Evolutionary conservation across 805 yeast species (phyloP), one percentile per base, ranked within the genome.

Genomic region (Candida gorgasii): DNA sequence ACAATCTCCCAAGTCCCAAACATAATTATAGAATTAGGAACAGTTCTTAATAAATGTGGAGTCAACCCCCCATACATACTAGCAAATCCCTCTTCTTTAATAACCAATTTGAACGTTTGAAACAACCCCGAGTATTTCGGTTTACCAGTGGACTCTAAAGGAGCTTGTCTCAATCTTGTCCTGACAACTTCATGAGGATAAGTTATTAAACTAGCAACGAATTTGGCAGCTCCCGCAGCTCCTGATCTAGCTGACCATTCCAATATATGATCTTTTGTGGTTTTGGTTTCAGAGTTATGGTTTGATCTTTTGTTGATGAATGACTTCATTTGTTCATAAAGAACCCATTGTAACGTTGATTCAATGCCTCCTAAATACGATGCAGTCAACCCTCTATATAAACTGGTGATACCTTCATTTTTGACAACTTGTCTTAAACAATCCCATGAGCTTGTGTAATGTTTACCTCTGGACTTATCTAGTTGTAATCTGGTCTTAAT

Each of bases 31-130:
- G 96, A 86, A 65, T 93, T 93, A 3, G 99, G 99, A 40, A 93
- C 99, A 0, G 99, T 93, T 65, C 99, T 80, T 69, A 93, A 77
- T 56, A 93, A 70, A 66, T 93, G 99, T 3, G 99, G 97, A 1
- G 99, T 93, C 55, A 93, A 73, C 0, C 99, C 99, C 43, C 99
- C 97, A 61, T 93, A 93, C 89, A 93, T 86, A 9, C 96, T 85
- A 6, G 77, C 83, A 40, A 92, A 64, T 1, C 99, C 99, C 67
- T 93, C 99, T 58, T 93, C 97, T 55, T 84, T 86, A 13, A 89
- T 67, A n/a, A 93, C 80, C 22, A 89, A 70, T 57, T 73, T 80
- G 71, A 93, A 90, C 55, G 96, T 87, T 64, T 89, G 96, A 5
- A 89, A 59, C 39, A 93, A 71, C 0, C 99, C 98, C 0, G 89